Conservation (phyloP, 2,329 filamentous ascomycete species). For the Nemania serpens region DNA sequence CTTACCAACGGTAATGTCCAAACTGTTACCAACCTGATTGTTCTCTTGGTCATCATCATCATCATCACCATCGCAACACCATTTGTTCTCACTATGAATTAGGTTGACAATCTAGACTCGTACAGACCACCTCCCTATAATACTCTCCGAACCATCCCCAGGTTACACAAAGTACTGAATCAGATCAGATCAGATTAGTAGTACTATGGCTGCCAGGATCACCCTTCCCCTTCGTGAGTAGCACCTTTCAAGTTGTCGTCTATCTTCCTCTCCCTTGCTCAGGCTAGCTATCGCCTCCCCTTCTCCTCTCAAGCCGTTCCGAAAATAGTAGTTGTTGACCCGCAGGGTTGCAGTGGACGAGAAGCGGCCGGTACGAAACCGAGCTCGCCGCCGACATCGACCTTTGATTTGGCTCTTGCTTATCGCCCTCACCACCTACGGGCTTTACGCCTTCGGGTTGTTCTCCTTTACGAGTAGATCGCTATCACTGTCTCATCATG, state of each 20-base stretch:
- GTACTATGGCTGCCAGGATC: slow-evolving; percentile 38
- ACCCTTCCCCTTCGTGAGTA: slow-evolving; percentile 36
- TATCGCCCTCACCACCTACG: slow-evolving; percentile 33
- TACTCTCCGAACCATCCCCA: not conserved
- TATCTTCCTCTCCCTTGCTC: not conserved
- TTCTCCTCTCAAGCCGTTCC: not conserved
- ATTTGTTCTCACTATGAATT: slow-evolving; percentile 8
- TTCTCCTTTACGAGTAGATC: slow-evolving; percentile 29
- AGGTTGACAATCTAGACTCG: not conserved
- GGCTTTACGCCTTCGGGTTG: slow-evolving; percentile 28
- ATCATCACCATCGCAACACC: not conserved
- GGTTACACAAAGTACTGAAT: too few species aligned
- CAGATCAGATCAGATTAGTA: too few species aligned
- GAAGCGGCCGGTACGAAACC: slow-evolving; percentile 33
- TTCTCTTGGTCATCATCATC: not conserved
- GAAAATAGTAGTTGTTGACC: slow-evolving; percentile 7
- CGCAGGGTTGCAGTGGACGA: slow-evolving; percentile 34
- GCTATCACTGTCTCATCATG: not conserved
- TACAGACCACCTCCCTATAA: not conserved
- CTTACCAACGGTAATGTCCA: too few species aligned
- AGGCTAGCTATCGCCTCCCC: not conserved
- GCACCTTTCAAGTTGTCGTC: not conserved
- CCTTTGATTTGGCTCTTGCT: slow-evolving; percentile 30
- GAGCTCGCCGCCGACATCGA: slow-evolving; percentile 36
- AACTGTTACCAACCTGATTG: too few species aligned